These are phyloP conservation scores for Aspergillus tanneri DNA, from an alignment of 2,329 filamentous ascomycete species.

Conservation along the genomic window DNA sequence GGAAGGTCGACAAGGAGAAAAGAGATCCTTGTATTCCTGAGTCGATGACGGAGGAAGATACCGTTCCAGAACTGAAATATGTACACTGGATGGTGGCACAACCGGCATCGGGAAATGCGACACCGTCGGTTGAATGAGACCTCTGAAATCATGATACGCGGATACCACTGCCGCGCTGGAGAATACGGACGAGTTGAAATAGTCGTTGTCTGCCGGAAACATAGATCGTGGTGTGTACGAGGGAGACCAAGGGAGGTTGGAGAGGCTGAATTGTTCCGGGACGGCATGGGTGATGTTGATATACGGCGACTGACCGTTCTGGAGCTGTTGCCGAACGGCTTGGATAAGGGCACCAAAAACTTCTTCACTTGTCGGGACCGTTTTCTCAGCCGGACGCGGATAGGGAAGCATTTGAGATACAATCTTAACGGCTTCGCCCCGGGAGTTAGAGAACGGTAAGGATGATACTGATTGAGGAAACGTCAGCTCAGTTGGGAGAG, in stretches of 20 bases:
- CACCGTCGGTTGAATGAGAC: conserved; percentile 41
- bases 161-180: conserved; percentile 61
- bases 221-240: conserved; percentile 55
- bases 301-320: conserved; percentile 54
- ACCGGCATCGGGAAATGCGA: conserved; percentile 56
- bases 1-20: conserved; percentile 55
- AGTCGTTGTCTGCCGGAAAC: conserved; percentile 56
- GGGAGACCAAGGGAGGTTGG: conserved; percentile 62
- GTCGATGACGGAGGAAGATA: conserved; percentile 63
- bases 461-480: conserved; percentile 34
- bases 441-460: conserved; percentile 36
- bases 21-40: conserved; percentile 61
- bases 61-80: conserved; percentile 62
- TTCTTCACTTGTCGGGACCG: conserved; percentile 32
- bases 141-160: conserved; percentile 57
- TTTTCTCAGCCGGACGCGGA: conserved; percentile 42
- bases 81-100: conserved; percentile 60
- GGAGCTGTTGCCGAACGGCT: conserved; percentile 54
- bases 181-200: conserved; percentile 62
- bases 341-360: conserved; percentile 57
- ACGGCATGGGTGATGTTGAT: conserved; percentile 66
- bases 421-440: conserved; percentile 52
- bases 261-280: conserved; percentile 60
- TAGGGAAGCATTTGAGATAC: conserved; percentile 62
- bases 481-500: too few species aligned